phyloP scores from a whole-genome alignment of 1,284 basidiomycete species.

The Cutaneotrichosporon sp. region DNA sequence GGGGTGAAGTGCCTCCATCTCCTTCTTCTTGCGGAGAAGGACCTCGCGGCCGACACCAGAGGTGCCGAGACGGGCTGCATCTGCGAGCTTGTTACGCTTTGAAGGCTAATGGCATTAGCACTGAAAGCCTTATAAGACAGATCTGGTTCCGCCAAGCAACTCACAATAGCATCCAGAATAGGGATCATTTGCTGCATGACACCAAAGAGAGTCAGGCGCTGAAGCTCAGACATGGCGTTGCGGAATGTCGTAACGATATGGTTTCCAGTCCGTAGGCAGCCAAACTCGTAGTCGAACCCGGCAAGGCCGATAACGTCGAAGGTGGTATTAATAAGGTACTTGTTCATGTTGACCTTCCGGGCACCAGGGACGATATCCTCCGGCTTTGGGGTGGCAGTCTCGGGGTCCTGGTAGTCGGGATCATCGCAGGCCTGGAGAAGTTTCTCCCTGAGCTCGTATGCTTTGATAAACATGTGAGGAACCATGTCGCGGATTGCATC shows the following conservation, averaged over 20 bases:
- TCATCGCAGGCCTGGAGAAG: constrained; percentile 63
- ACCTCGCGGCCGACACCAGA: neutral
- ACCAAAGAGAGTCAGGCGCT: constrained; percentile 42
- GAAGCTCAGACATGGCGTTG: constrained; percentile 1
- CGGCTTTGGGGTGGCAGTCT: constrained; percentile 8
- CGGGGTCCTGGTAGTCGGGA: constrained; percentile 2
- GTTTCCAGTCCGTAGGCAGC: constrained; percentile 26
- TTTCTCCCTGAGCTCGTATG: constrained; percentile 51
- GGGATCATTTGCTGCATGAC: constrained; percentile 52
- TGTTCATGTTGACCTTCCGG: constrained; percentile 16
- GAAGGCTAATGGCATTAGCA: constrained; percentile 4
- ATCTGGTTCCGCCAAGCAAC: too few species aligned
- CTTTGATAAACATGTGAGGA: constrained; percentile 62
- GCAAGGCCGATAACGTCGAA: constrained; percentile 65
- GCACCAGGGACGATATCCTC: constrained; percentile 14
- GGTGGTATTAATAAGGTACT: constrained; percentile 51
- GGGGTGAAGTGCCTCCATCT: constrained; percentile 1
- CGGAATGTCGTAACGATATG: constrained; percentile 48
- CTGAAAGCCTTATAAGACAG: constrained; percentile 25
- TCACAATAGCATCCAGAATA: constrained; percentile 46
- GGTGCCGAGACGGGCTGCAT: neutral
- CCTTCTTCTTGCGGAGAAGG: neutral
- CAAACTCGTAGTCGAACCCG: constrained; percentile 59
- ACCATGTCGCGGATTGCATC: constrained; percentile 29
- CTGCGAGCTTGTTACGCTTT: constrained; percentile 2